Evolutionary conservation across 1,284 basidiomycete species (phyloP).

Genomic region (Cystobasidiaceae sp.): DNA sequence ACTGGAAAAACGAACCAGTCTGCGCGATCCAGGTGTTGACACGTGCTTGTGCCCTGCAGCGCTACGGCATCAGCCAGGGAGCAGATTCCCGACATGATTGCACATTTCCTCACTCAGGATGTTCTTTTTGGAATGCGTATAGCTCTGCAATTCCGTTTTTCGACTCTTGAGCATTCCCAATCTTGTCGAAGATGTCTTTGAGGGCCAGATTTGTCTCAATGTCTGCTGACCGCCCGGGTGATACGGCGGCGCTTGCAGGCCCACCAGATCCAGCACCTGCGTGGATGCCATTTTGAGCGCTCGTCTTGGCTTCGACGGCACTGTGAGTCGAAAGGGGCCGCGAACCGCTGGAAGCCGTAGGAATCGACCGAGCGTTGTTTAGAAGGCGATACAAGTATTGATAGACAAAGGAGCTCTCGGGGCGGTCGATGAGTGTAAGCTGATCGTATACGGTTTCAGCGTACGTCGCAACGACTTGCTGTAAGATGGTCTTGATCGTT

Average conservation of each 20-base stretch:
- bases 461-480: conserved; percentile 68
- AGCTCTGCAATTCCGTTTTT: conserved; percentile 91
- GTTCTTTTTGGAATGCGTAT: conserved; percentile 85
- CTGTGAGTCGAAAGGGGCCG: not conserved
- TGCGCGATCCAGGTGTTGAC: conserved; percentile 46
- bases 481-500: conserved; percentile 95
- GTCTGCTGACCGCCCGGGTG: conserved; percentile 24
- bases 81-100: not conserved
- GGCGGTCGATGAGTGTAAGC: conserved; percentile 44
- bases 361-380: conserved; percentile 47
- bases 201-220: conserved; percentile 52
- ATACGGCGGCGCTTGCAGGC: not conserved
- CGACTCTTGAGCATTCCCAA: conserved; percentile 75
- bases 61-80: not conserved
- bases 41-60: conserved; percentile 21
- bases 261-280: conserved; percentile 59
- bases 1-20: conserved; percentile 50
- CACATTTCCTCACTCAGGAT: conserved; percentile 73
- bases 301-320: conserved; percentile 23
- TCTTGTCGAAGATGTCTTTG: conserved; percentile 78
- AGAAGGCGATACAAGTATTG: conserved; percentile 58
- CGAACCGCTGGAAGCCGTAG: not conserved
- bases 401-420: conserved; percentile 47
- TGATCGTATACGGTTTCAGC: conserved; percentile 50
- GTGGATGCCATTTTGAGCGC: conserved; percentile 27